Conservation (phyloP, 2,329 filamentous ascomycete species). For the Alternaria viburni region DNA sequence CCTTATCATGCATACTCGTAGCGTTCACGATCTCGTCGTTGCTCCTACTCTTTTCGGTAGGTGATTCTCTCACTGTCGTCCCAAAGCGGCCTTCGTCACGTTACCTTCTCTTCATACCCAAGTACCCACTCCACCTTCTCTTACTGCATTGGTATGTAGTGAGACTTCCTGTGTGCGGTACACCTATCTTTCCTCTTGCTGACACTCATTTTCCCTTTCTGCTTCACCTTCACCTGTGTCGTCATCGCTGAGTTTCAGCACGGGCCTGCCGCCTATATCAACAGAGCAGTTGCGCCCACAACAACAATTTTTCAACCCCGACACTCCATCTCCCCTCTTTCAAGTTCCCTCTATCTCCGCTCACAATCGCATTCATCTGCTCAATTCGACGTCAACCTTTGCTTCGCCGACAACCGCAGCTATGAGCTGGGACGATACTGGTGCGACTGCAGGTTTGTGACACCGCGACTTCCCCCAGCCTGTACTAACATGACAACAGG, state of each 20-base stretch:
- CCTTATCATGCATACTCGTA: background rate
- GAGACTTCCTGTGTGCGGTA: background rate
- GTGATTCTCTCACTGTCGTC: background rate
- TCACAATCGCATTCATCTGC: background rate
- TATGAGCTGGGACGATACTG: slow-evolving; percentile 33
- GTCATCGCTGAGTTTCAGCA: background rate
- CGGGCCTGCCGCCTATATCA: background rate
- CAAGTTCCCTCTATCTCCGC: background rate
- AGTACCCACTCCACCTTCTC: background rate
- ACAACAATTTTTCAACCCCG: background rate
- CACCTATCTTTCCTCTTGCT: background rate
- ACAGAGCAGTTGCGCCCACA: slow-evolving; percentile 1
- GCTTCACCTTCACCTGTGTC: slow-evolving; percentile 11
- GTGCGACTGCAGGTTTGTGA: slow-evolving; percentile 15
- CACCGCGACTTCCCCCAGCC: slow-evolving; percentile 3
- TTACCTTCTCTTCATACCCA: background rate
- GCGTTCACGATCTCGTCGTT: background rate
- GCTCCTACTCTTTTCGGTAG: background rate
- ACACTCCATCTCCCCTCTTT: background rate
- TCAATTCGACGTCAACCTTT: background rate
- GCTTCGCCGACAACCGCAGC: background rate
- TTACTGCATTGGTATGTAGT: background rate
- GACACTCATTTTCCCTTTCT: background rate
- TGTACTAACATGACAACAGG: slow-evolving; percentile 16
- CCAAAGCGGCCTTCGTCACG: background rate